Evolutionary conservation across 2,329 filamentous ascomycete genomes (phyloP).

Genomic region (Pseudogymnoascus sp.): DNA sequence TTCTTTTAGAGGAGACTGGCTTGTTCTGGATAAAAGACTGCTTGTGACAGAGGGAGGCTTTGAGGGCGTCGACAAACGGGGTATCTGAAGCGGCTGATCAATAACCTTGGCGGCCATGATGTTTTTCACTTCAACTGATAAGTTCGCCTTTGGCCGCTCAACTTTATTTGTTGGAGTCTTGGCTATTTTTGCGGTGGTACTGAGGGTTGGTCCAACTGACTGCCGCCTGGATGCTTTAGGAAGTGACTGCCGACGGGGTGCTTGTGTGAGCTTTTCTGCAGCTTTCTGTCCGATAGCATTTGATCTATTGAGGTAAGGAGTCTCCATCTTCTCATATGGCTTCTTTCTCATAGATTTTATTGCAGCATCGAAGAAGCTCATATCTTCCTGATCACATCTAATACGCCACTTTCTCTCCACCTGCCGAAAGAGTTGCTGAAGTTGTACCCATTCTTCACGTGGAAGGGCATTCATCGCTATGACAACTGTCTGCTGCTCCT

Average conservation of each 20-base stretch:
- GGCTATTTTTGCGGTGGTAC: neutral
- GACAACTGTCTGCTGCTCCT: neutral
- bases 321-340: neutral
- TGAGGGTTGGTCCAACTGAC: neutral
- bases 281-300: neutral
- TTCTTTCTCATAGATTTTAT: neutral
- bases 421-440: neutral
- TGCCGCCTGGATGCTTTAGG: neutral
- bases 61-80: neutral
- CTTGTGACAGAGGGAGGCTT: neutral
- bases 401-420: neutral
- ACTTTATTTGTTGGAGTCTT: neutral
- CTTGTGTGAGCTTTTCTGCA: neutral
- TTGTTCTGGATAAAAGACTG: neutral
- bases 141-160: neutral
- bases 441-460: neutral
- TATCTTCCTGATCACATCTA: neutral
- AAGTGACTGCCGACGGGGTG: neutral
- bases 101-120: neutral
- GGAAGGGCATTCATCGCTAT: neutral
- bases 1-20: neutral
- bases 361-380: neutral
- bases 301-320: neutral
- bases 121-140: neutral
- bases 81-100: neutral